A percentile compares a stretch with the other conserved stretches of the same genome.
phyloP scores from a whole-genome alignment of 257 asterid genomes.

The Primulina huaijiensis region DNA sequence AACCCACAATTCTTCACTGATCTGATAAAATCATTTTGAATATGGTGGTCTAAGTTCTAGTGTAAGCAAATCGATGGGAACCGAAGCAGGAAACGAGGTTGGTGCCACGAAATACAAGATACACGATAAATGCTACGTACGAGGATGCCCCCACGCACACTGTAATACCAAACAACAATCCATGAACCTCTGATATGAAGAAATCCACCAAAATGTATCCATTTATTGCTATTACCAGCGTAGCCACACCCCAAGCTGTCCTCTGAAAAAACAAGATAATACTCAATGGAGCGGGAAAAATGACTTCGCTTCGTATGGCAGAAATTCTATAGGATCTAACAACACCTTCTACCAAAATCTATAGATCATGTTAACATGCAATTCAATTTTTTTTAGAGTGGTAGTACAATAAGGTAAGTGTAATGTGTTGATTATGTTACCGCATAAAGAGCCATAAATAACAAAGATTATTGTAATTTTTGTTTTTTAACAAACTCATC shows the following conservation, averaged over 20 bases:
- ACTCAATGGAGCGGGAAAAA: background rate
- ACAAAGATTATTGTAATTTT: too few species aligned
- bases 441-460: too few species aligned
- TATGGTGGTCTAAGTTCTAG: constrained; percentile 20
- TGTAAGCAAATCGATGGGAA: constrained; percentile 40
- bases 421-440: too few species aligned
- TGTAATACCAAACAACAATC: constrained; percentile 37
- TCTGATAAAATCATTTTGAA: background rate
- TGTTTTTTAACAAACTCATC: too few species aligned
- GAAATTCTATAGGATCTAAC: background rate
- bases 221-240: constrained; percentile 54
- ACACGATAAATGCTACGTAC: constrained; percentile 47
- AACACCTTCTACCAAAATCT: background rate
- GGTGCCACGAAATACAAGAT: constrained; percentile 48
- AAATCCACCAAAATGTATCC: constrained; percentile 68
- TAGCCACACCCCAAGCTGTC: constrained; percentile 60
- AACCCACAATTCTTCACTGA: too few species aligned
- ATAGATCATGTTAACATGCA: too few species aligned
- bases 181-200: constrained; percentile 57
- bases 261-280: constrained; percentile 36
- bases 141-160: constrained; percentile 43
- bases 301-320: too few species aligned
- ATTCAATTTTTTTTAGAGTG: too few species aligned
- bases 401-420: too few species aligned
- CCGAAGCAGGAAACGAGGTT: constrained; percentile 27